Base-by-base conservation (phyloP, 1,284 basidiomycete species). In the Leccinum angustisporum region DNA sequence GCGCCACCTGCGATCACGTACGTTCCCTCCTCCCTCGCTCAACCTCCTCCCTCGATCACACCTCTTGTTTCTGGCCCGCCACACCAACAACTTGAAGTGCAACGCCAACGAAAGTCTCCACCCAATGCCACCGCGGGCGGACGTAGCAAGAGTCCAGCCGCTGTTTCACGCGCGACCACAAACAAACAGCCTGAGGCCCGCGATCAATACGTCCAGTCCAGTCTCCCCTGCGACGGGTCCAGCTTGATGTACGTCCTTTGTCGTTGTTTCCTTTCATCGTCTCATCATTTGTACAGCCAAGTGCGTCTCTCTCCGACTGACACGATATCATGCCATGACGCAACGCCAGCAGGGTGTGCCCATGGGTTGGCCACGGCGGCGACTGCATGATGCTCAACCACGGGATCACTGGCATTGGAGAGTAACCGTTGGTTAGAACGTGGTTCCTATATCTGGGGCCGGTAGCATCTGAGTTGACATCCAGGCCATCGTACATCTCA, bases 1-100 rank as follows among this genome's bases (percentile, higher is more conserved):
- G 11, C 79, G 92, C 59, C 92, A 95, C 77, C 91, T 95, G 85
- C 86, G 92, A 72, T 92, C 91, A 66, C 92, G 89, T 92, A 78
- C 78, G 89, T 87, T 59, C 57, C 60, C 60, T 59, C 31, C 40
- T 18, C 40, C 13, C 58, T 53, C 53, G 46, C 62, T 63, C 65
- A 63, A 62, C 60, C 62, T 43, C 51, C 52, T 61, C 61, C 55
- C 36, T 14, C 16, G 21, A 62, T 52, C 55, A 61, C 58, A 2
- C 57, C 62, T 56, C 58, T 56, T 34, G 2, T 81, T 95, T 4
- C 84, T 95, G 54, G 94, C 93, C 4, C 80, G 93, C 67, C 93
- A 95, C 71, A 84, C 95, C 66, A 95, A 95, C 77, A 27, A 27
- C 27, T 27, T 27, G 27, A 95, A 95, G 70, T 94, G 93, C 65